Evolutionary conservation across 2,329 filamentous ascomycete genomes (phyloP).

Genomic region (Aaosphaeria pasadenensis): DNA sequence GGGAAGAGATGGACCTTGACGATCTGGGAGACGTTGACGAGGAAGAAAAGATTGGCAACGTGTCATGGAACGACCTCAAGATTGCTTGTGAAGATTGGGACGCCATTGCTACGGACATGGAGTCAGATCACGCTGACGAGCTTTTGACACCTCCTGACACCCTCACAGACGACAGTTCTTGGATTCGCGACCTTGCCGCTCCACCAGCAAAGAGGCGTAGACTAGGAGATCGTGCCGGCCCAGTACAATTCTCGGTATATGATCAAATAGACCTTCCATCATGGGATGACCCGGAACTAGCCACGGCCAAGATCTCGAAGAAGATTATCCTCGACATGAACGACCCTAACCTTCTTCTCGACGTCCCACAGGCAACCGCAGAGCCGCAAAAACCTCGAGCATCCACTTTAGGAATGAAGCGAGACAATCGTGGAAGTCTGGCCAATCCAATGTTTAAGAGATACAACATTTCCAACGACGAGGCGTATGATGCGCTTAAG

Average conservation of each 20-base stretch:
- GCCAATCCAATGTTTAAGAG: constrained; percentile 72
- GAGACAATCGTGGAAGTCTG: constrained; percentile 65
- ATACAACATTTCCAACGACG: constrained; percentile 96
- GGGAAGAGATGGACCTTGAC: constrained; percentile 46
- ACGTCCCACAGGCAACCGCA: constrained; percentile 67
- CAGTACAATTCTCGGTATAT: constrained; percentile 33
- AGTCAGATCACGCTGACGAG: constrained; percentile 26
- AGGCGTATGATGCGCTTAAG: constrained; percentile 92
- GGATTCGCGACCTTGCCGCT: constrained; percentile 23
- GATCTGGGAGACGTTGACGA: constrained; percentile 53
- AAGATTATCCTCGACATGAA: constrained; percentile 81
- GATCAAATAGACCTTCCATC: constrained; percentile 50
- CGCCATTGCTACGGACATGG: constrained; percentile 44
- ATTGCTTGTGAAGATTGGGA: constrained; percentile 88
- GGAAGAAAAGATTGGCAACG: constrained; percentile 67
- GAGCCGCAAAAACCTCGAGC: constrained; percentile 57
- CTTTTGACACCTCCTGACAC: constrained; percentile 24
- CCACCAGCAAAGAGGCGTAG: constrained; percentile 66
- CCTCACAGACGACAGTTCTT: constrained; percentile 14
- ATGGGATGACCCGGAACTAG: constrained; percentile 76
- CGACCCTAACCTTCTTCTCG: constrained; percentile 81
- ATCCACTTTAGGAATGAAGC: constrained; percentile 56
- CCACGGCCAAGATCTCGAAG: constrained; percentile 70
- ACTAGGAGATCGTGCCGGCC: constrained; percentile 30
- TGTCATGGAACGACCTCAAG: constrained; percentile 76